Evolutionary conservation across 1,139 yeast species (phyloP), one percentile per base, ranked within the genome.

Genomic region (Suhomyces bolitotheri): DNA sequence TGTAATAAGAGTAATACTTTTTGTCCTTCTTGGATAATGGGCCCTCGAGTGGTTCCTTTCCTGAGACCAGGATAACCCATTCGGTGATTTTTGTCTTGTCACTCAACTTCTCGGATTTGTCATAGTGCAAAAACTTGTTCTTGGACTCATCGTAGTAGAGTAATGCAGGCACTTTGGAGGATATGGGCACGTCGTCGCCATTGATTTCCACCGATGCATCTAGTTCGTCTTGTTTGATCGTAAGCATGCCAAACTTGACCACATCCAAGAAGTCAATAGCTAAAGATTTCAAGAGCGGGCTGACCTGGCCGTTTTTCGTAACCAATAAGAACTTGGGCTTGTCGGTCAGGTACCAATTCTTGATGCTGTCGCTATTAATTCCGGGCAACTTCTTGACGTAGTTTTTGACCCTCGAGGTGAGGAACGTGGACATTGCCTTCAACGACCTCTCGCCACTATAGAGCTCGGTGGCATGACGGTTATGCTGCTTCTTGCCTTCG

Each of bases 391-490:
- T 74, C 50, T 75, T 78, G 5, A 82, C 87, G 46, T 82, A 82
- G 54, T 85, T 86, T 55, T 86, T 84, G 40, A 90, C 69, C 48
- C 88, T 71, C 4, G 82, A 69, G 23, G 75, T 63, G 16, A 80
- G 71, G 50, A 75, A 80, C 29, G 76, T 73, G n/a, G 74, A 66
- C 45, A 90, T 70, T 2, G 81, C 67, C 36, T 73, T 72, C 20
- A 80, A 67, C 11, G 72, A 71, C 49, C 97, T 71, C 44, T 77
- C 82, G 4, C 96, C 96, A 22, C 60, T 63, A 54, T 84, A 90
- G 3, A 68, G 64, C 53, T 86, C 96, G 10, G 76, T 65, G 0
- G 78, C 78, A 54, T 81, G 88, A 19, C 58, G 64, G 17, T 53
- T 44, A 21, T 38, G 39, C 21, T 53, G 44, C 24, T 41, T 40